Base-by-base conservation (phyloP, 1,284 basidiomycete species). In the Apiotrichum laibachii region DNA sequence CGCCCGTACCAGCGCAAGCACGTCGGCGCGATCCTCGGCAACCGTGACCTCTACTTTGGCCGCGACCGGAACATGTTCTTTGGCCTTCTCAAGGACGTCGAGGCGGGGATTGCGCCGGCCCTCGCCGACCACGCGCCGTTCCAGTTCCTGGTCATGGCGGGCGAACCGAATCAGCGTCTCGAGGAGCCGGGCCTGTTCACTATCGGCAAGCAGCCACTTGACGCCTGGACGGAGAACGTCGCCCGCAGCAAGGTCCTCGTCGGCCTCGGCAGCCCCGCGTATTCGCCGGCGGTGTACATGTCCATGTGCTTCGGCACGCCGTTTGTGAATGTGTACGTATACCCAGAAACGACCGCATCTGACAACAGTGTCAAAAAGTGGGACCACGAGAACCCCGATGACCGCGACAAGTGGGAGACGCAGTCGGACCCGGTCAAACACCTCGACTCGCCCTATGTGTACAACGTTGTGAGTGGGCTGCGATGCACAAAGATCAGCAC, bases 301-400 rank as follows among this genome's bases (percentile, higher is more conserved):
- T 77, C 77, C 4, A 63, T 81, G 12, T 80, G 79, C 40, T 57
- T 77, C 33, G 79, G 79, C 9, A 72, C 80, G 10, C 79, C 79
- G 10, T 81, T 80, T 65, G 75, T 81, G 63, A 80, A 81, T 59
- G 79, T 78, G 37, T 37, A 16, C 37, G 37, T 37, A 16, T 16
- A 4, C 2, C 2, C 37, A 37, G 11, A 16, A 3, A 37, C 11
- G 37, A 37, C 10, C 5, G 11, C 12, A 37, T 4, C 37, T 37
- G 15, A 37, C 63, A 80, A 80, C 60, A 79, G 78, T 0, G 70
- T 80, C 31, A 33, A 69, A 10, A 55, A 67, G 13, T 79, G 79
- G 78, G 72, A 80, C 56, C 54, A 62, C 18, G 55, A 66, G 2
- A 62, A 78, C 50, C 78, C 75, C 3, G 33, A 57, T 16, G 69